Conservation (phyloP, 768 basidiomycete genomes). For the Rhizopogon vesiculosus region DNA sequence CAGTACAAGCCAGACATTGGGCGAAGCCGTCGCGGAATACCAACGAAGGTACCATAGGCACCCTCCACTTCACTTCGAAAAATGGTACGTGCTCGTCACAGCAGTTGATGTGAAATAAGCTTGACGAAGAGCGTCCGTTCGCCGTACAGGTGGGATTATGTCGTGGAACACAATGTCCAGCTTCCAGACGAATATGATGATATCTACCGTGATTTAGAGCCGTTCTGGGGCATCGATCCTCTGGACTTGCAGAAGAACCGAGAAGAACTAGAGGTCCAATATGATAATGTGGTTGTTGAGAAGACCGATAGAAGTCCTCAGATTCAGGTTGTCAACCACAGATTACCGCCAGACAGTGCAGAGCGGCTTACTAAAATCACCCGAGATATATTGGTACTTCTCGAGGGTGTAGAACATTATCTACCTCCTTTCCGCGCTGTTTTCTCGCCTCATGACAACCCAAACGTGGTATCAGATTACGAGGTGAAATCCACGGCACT, state of each 20-base stretch:
- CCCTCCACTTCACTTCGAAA: constrained; percentile 39
- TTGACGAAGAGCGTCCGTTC: not conserved
- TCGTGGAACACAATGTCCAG: constrained; percentile 31
- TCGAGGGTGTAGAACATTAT: constrained; percentile 21
- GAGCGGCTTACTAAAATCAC: not conserved
- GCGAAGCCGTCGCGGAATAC: constrained; percentile 35
- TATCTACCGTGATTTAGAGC: constrained; percentile 32
- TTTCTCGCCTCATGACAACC: constrained; percentile 26
- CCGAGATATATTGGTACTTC: constrained; percentile 14
- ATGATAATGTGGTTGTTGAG: constrained; percentile 16
- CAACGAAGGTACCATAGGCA: constrained; percentile 26
- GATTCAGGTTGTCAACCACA: constrained; percentile 12
- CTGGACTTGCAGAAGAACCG: constrained; percentile 15
- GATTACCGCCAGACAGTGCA: constrained; percentile 1
- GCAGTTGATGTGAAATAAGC: too few species aligned
- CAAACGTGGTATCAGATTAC: constrained; percentile 22
- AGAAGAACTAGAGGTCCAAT: constrained; percentile 12
- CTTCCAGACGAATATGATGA: constrained; percentile 46
- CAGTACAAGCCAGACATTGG: constrained; percentile 31
- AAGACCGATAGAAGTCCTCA: constrained; percentile 10
- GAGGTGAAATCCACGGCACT: constrained; percentile 15
- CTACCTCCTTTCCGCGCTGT: constrained; percentile 29
- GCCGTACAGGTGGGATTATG: constrained; percentile 39
- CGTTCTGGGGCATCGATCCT: constrained; percentile 33
- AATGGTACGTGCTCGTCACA: constrained; percentile 27